A percentile compares a stretch with the other conserved stretches of the same genome.
Conservation (phyloP, 2,329 filamentous ascomycete genomes). For the Lojkania enalia region DNA sequence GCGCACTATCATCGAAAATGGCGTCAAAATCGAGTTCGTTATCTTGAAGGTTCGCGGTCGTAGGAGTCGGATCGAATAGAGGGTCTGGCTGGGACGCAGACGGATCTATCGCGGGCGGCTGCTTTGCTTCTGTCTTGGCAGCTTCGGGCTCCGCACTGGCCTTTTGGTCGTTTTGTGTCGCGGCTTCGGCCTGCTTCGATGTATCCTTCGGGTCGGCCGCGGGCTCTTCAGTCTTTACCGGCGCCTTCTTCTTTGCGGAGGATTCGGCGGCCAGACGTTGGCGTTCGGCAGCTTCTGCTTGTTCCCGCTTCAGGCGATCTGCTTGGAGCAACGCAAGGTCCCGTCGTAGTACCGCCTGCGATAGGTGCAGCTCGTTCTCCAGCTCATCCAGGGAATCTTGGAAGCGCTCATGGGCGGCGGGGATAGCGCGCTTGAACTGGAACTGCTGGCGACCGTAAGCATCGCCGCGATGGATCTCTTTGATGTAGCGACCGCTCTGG, state of each 20-base stretch:
- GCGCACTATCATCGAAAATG: slow-evolving; percentile 36
- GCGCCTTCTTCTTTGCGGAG: slow-evolving; percentile 16
- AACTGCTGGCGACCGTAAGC: slow-evolving; percentile 34
- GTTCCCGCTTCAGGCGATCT: slow-evolving; percentile 40
- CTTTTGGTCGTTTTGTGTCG: slow-evolving; percentile 7
- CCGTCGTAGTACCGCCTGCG: slow-evolving; percentile 39
- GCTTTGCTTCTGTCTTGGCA: slow-evolving; percentile 17
- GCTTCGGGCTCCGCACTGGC: slow-evolving; percentile 10
- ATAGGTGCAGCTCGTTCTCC: slow-evolving; percentile 49
- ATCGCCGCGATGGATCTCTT: slow-evolving; percentile 41
- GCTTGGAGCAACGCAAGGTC: slow-evolving; percentile 43
- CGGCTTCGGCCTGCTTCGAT: slow-evolving; percentile 1
- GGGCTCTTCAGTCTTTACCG: slow-evolving; percentile 10
- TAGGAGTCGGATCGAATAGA: slow-evolving; percentile 36
- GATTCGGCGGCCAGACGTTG: slow-evolving; percentile 36
- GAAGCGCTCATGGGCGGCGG: slow-evolving; percentile 48
- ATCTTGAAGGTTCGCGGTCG: slow-evolving; percentile 31
- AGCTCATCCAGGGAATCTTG: slow-evolving; percentile 57
- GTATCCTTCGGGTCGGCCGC: not conserved
- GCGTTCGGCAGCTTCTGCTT: slow-evolving; percentile 37
- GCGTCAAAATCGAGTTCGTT: slow-evolving; percentile 48
- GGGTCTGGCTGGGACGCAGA: slow-evolving; percentile 25
- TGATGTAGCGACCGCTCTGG: slow-evolving; percentile 50
- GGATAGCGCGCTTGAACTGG: slow-evolving; percentile 44
- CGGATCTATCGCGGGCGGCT: slow-evolving; percentile 21